Evolutionary conservation across 1,284 basidiomycete species (phyloP).

Genomic region (Jaminaea rosea): DNA sequence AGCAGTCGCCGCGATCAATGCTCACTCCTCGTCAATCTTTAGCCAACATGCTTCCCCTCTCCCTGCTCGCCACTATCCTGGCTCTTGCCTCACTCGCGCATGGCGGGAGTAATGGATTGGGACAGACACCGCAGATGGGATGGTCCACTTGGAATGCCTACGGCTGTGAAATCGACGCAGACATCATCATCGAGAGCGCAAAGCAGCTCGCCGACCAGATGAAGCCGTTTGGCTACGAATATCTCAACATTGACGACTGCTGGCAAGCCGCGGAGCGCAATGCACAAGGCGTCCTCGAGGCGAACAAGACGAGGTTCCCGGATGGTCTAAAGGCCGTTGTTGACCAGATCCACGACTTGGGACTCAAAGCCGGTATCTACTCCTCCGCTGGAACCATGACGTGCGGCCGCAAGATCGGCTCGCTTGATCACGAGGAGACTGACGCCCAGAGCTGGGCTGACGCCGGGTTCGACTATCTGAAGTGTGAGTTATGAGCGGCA

Average conservation of each 20-base stretch:
- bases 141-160: constrained; percentile 44
- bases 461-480: constrained; percentile 52
- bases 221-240: constrained; percentile 14
- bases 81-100: too few relatives aligned
- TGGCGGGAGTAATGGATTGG: background rate
- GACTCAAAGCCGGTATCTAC: constrained; percentile 54
- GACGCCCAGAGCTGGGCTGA: constrained; percentile 52
- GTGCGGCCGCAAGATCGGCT: constrained; percentile 47
- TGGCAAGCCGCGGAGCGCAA: constrained; percentile 44
- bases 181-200: constrained; percentile 37
- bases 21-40: too few relatives aligned
- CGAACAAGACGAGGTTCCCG: constrained; percentile 51
- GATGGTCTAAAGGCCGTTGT: constrained; percentile 51
- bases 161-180: constrained; percentile 42
- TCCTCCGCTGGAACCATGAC: constrained; percentile 51
- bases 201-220: background rate
- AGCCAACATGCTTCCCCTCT: too few relatives aligned
- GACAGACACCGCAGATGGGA: constrained; percentile 25
- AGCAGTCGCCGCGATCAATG: too few relatives aligned
- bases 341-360: constrained; percentile 50
- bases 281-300: constrained; percentile 21
- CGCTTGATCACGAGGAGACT: constrained; percentile 52
- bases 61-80: too few relatives aligned
- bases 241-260: constrained; percentile 39
- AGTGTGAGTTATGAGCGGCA: too few relatives aligned